These are phyloP conservation scores for Aspergillus neoniger DNA, from an alignment of 2,329 filamentous ascomycete species.

Conservation along the genomic window DNA sequence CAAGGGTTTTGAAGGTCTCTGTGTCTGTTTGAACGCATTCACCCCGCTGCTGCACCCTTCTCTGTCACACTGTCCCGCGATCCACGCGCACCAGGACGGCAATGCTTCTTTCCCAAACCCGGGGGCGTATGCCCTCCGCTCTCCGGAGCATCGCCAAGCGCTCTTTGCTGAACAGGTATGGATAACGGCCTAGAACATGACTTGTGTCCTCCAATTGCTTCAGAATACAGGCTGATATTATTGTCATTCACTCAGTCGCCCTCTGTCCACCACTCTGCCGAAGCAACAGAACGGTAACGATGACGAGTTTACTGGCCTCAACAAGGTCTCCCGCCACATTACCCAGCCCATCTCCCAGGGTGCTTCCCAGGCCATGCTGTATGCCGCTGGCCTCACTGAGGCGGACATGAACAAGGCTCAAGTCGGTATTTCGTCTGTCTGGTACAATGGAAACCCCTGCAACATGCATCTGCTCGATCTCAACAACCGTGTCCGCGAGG, in stretches of 20 bases:
- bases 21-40: background rate
- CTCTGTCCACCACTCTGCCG: constrained; percentile 49
- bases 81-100: constrained; percentile 3
- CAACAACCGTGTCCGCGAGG: constrained; percentile 73
- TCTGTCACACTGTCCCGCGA: background rate
- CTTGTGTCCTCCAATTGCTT: constrained; percentile 2
- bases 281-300: constrained; percentile 42
- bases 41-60: background rate
- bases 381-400: constrained; percentile 85
- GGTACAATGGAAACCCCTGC: constrained; percentile 97
- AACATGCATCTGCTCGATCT: constrained; percentile 98
- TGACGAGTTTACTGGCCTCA: constrained; percentile 62
- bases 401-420: constrained; percentile 94
- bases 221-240: background rate
- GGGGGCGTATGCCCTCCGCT: constrained; percentile 30
- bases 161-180: constrained; percentile 5
- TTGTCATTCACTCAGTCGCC: constrained; percentile 27
- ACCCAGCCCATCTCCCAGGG: constrained; percentile 98
- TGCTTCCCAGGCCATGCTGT: constrained; percentile 98
- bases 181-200: constrained; percentile 5
- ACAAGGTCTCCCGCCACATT: constrained; percentile 80
- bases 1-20: background rate
- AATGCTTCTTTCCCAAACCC: constrained; percentile 22
- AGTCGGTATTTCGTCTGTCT: constrained; percentile 95
- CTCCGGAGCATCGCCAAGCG: constrained; percentile 28